A percentile compares a stretch with the other conserved stretches of the same genome.
Evolutionary conservation across 2,329 filamentous ascomycete species (phyloP).

Genomic region (Achaetomium macrosporum): DNA sequence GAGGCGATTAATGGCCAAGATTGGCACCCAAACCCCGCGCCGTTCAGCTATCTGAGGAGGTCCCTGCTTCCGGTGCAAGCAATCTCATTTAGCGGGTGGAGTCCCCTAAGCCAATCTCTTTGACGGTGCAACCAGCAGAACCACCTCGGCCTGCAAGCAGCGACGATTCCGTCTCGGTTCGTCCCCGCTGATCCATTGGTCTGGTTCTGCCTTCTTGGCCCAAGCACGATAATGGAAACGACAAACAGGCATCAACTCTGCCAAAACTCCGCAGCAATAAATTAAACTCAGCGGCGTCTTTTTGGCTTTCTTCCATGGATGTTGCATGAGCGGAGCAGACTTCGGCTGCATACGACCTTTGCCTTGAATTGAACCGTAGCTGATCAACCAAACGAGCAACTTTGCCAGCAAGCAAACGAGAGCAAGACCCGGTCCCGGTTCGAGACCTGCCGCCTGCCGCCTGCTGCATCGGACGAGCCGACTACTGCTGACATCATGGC

Average conservation of each 20-base stretch:
- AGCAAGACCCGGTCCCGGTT: background rate
- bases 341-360: background rate
- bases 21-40: slow-evolving; percentile 17
- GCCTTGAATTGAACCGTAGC: background rate
- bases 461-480: background rate
- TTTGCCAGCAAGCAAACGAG: background rate
- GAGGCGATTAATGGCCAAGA: slow-evolving; percentile 5
- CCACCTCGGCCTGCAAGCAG: background rate
- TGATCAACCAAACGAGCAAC: background rate
- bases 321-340: background rate
- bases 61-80: background rate
- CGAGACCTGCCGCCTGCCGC: slow-evolving; percentile 9
- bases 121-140: background rate
- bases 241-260: slow-evolving; percentile 14
- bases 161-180: slow-evolving; percentile 8
- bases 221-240: too few relatives aligned
- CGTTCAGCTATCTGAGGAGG: background rate
- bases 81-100: slow-evolving; percentile 17
- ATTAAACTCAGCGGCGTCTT: slow-evolving; percentile 8
- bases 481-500: slow-evolving; percentile 34
- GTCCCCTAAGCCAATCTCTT: slow-evolving; percentile 18
- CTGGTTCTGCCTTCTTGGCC: slow-evolving; percentile 10
- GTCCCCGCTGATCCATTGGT: slow-evolving; percentile 14
- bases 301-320: background rate
- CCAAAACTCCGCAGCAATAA: slow-evolving; percentile 12